Base-by-base conservation (phyloP, 2,329 filamentous ascomycete genomes). In the Pyricularia sp. region DNA sequence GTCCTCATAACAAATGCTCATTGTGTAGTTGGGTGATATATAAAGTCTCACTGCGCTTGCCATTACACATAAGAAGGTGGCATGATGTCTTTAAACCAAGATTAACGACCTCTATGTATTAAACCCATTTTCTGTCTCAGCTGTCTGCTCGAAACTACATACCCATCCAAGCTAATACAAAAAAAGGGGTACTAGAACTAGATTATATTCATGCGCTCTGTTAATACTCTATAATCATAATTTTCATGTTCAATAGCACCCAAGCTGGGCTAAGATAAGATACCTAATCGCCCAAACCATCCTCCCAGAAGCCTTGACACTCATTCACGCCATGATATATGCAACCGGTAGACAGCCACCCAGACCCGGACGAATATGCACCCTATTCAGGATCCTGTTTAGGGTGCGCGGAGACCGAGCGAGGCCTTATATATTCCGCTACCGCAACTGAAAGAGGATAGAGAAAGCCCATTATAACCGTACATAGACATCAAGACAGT, bases 401-500 rank as follows among this genome's bases (percentile, higher is more conserved):
- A 28, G 11, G 23, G n/a, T 5, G 11, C 20, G 11, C 4, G 14
- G 58, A 61, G 23, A 28, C 23, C 11, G 25, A 28, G 55, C 4
- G 14, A 61, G 58, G 4, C 12, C 10, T 61, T 61, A 61, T 28
- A 61, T 25, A n/a, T 28, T 14, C 25, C 17, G 11, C 10, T n/a
- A 61, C 58, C 58, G 58, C 10, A 61, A 25, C n/a, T 20, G n/a
- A 20, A 25, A 25, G 25, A 61, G 10, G 28, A 26, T 17, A 33
- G 28, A 25, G 7, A 30, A 42, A 25, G 9, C 33, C 25, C 31
- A 59, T 82, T 75, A 95, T 72, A 97, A 81, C 71, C 92, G 84
- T 68, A 98, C 88, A 74, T 94, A 89, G 33, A 98, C 87, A 78
- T 97, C 93, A 79, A 99, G 85, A 78, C 94, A 97, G 69, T 94